phyloP scores from a whole-genome alignment of 352 stramenopile genomes.

The Phytophthora pistaciae region DNA sequence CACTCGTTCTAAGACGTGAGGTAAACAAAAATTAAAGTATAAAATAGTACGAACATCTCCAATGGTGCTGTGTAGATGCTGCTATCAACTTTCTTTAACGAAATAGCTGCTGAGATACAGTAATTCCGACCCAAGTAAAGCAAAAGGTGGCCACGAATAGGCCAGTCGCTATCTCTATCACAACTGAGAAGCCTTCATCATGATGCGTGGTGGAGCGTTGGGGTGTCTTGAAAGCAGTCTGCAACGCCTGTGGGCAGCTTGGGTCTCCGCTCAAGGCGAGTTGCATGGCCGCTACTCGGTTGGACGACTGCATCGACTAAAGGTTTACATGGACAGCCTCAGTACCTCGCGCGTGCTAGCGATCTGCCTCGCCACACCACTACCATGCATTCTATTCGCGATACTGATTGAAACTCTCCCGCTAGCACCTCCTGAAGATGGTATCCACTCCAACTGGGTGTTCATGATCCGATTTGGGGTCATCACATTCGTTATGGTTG shows the following conservation, averaged over 20 bases:
- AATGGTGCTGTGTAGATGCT: too few relatives aligned
- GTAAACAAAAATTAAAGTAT: too few relatives aligned
- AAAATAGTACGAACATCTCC: too few relatives aligned
- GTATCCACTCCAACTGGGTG: neutral
- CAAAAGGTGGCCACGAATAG: neutral
- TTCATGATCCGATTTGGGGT: neutral
- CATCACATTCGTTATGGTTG: neutral
- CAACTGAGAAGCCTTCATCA: neutral
- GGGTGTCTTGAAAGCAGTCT: neutral
- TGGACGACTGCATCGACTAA: neutral
- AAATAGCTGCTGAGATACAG: too few relatives aligned
- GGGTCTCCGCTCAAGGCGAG: neutral
- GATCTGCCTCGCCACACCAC: neutral
- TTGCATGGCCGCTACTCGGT: neutral
- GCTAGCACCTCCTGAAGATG: neutral
- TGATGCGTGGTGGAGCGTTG: neutral
- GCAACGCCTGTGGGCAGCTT: neutral
- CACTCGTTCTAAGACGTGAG: too few relatives aligned
- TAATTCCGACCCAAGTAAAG: too few relatives aligned
- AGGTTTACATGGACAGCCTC: slow-evolving; percentile 2
- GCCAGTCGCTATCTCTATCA: neutral
- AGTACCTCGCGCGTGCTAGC: neutral
- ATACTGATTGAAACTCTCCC: slow-evolving; percentile 1
- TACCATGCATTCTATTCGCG: neutral
- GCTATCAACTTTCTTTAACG: too few relatives aligned